These are phyloP conservation scores for Ceratocystis ficicola DNA, from an alignment of 2,329 filamentous ascomycete genomes.

Conservation along the genomic window DNA sequence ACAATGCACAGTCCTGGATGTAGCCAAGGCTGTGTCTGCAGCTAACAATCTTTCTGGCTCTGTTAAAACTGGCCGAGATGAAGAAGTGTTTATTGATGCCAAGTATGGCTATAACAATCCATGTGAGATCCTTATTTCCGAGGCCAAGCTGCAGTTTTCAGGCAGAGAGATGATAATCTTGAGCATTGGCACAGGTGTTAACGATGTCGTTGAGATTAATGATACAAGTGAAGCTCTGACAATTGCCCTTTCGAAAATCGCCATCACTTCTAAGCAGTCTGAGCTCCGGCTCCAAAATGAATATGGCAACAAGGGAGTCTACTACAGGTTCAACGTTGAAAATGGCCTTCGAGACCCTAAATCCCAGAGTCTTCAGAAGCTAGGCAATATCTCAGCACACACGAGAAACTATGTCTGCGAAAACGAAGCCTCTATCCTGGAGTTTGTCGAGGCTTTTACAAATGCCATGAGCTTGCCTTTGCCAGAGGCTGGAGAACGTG, in stretches of 20 bases:
- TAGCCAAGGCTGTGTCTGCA: constrained; percentile 27
- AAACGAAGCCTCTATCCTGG: no score
- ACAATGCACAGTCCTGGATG: constrained; percentile 27
- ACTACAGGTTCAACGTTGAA: constrained; percentile 27
- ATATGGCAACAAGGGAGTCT: constrained; percentile 23
- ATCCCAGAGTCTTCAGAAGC: no score
- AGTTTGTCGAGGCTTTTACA: no score
- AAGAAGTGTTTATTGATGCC: constrained; percentile 27
- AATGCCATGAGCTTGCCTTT: no score
- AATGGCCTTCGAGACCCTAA: constrained; percentile 23
- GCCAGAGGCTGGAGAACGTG: no score
- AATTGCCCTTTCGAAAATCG: background rate
- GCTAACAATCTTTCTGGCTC: constrained; percentile 28
- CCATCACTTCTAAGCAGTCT: background rate
- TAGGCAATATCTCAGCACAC: no score
- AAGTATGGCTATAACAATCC: constrained; percentile 29
- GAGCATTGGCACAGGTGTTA: constrained; percentile 27
- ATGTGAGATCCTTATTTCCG: constrained; percentile 26
- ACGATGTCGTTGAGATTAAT: constrained; percentile 23
- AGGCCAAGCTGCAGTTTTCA: constrained; percentile 26
- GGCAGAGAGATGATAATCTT: constrained; percentile 23
- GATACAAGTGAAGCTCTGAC: constrained; percentile 11
- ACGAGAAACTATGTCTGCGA: no score
- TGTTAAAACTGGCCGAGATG: constrained; percentile 26
- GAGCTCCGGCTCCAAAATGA: constrained; percentile 14